A percentile compares a stretch with the other conserved stretches of the same genome.
Evolutionary conservation across 192 early-diverging fungal genomes (phyloP).

Genomic region (Oehlia diaphana): DNA sequence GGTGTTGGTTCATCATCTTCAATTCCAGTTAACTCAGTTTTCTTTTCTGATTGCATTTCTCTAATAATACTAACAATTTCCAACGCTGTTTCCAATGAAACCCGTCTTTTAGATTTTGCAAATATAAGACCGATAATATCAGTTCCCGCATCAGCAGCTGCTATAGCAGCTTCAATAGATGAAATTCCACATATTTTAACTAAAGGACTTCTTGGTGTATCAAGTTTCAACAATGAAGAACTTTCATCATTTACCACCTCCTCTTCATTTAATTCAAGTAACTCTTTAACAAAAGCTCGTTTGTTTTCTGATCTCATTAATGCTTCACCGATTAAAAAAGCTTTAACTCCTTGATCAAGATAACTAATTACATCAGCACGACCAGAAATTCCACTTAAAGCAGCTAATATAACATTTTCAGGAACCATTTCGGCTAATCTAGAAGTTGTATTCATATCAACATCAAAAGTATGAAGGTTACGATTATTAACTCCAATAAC

Average conservation of each 20-base stretch:
- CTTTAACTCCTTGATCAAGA: slow-evolving; percentile 71
- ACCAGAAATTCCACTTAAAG: slow-evolving; percentile 86
- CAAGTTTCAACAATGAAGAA: slow-evolving; percentile 12
- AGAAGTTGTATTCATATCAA: slow-evolving; percentile 87
- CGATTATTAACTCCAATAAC: slow-evolving; percentile 99
- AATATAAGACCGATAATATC: slow-evolving; percentile 96
- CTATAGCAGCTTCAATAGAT: slow-evolving; percentile 76
- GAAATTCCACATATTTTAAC: slow-evolving; percentile 96
- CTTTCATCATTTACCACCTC: slow-evolving; percentile 17
- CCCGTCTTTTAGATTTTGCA: slow-evolving; percentile 77
- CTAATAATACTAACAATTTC: slow-evolving; percentile 74
- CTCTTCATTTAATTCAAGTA: slow-evolving; percentile 47
- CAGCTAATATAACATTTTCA: slow-evolving; percentile 71
- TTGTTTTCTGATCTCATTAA: slow-evolving; percentile 86
- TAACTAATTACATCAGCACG: slow-evolving; percentile 85
- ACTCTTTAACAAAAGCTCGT: slow-evolving; percentile 68
- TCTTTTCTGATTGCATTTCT: slow-evolving; percentile 36
- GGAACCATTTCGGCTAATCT: slow-evolving; percentile 79
- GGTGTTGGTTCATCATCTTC: slow-evolving; percentile 28
- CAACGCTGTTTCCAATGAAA: slow-evolving; percentile 62
- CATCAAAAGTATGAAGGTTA: slow-evolving; percentile 94
- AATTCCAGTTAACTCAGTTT: slow-evolving; percentile 27
- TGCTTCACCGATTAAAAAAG: slow-evolving; percentile 91
- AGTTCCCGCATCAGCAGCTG: slow-evolving; percentile 74
- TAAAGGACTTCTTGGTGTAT: slow-evolving; percentile 33